Base-by-base conservation (phyloP, 2,329 filamentous ascomycete genomes). In the Colletotrichum graminicola region DNA sequence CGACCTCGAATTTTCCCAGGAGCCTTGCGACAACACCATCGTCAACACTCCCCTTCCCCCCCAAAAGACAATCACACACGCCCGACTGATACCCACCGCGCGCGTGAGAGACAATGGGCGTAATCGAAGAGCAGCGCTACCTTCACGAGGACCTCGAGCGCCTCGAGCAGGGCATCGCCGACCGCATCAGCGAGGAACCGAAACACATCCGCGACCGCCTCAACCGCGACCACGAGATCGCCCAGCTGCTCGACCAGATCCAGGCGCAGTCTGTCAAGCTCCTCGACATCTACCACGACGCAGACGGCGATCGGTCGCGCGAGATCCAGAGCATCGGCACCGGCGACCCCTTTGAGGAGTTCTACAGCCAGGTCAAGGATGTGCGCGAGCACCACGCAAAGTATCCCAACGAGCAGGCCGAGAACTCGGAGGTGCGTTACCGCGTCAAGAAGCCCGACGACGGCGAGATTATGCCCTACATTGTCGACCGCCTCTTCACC, bases 71-170 rank as follows among this genome's bases (percentile, higher is more conserved):
- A 36, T 0, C 60, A 32, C 39, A 41, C 8, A 51, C 43, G 16
- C 29, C 12, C 14, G 29, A n/a, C 8, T 11, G 26, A 14, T 21
- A 47, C 39, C 34, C 64, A 29, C 7, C 12, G 55, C 52, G 26
- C 39, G 39, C 39, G 39, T 4, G 14, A 39, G 39, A 18, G 36
- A 55, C 29, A 47, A 83, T 55, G 8, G 91, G 98, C 94, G 85
- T 97, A 76, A 84, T 98, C 74, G 97, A 99, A 86, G 95, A 98
- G 77, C 93, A 98, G 83, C 90, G 96, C 77, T 94, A 94, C 78
- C 90, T 98, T 77, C 95, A 98, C 77, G 96, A 99, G 89, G 96
- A 99, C 83, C 85, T 99, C 62, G 96, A 99, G 87, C 92, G 96
- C 74, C 89, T 99, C 71, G 96, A 99, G 83, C 94, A 97, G 81